Evolutionary conservation across 1,284 basidiomycete genomes (phyloP), one percentile per base, ranked within the genome.

Genomic region (Afroboletus lepidellus): DNA sequence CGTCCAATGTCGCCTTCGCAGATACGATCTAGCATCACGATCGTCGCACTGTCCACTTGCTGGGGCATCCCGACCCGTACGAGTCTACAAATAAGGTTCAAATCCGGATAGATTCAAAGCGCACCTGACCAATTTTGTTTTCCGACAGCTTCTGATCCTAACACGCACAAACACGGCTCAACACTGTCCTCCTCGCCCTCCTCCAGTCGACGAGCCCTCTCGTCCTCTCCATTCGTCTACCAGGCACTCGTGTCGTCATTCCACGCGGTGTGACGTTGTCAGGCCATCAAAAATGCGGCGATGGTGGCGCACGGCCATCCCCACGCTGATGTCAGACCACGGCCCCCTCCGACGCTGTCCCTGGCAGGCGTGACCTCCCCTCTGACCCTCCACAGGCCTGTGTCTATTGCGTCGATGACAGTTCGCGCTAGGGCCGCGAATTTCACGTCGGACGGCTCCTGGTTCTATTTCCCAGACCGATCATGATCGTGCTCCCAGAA

Each of bases 1-100:
- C 63, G 67, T 39, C 77, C 78, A 38, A 70, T 54, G 29, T 74
- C 54, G 34, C 60, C 57, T 25, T 67, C 62, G 23, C 62, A 60
- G 43, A 78, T 58, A 21, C 63, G 66, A 44, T 60, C 61, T 36
- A 79, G 41, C 60, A 64, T 69, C 43, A 69, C 69, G 20, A 71
- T 70, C 30, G 57, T 65, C 34, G 74, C 77, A 38, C 57, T 60
- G 27, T 75, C 74, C 37, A 72, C 70, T 57, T 72, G 74, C 44
- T 62, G 69, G 39, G 64, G 63, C 71, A 71, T 72, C 25, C 51
- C 43, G 1, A 45, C 27, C 34, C 46, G 20, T 42, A 41, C 25
- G 38, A 36, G 11, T 34, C 15, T 16, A 51, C 27, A 27, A 9
- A 27, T 27, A 27, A 27, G 25, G 6, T 58, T 39, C 13, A 49